Base-by-base conservation (phyloP, 1,139 yeast genomes). In the Geotrichum carabidarum region DNA sequence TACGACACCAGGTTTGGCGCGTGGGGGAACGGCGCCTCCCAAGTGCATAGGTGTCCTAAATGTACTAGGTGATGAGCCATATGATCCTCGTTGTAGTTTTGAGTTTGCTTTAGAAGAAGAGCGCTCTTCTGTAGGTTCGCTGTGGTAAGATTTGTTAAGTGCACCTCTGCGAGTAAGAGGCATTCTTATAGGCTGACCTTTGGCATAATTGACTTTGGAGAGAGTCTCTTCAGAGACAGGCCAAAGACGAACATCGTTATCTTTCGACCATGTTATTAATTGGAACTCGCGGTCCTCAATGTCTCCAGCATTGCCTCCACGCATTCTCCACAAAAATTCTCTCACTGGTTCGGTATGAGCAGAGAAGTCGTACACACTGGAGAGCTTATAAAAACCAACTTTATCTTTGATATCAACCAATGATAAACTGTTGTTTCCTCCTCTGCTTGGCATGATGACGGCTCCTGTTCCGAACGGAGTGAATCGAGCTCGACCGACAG, bases 401-500 rank as follows among this genome's bases (percentile, higher is more conserved):
- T 73, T 70, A 5, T 60, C 64, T 44, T 69, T 64, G 34, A 70
- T 68, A 17, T 83, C 82, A 17, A 84, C 79, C 34, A 91, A 71
- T 65, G 83, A 86, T 1, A 90, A 77, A 0, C 90, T 77, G 68
- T 93, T 83, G 22, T 79, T 77, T 2, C 98, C 98, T 0, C 95
- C 97, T 53, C 95, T 73, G 54, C 86, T 74, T 0, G 99, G 99
- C 89, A 90, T 86, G 4, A 93, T 80, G 11, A 94, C 88, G 66
- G 93, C 86, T n/a, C 93, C 96, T 27, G 78, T 74, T 0, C 98
- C 98, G 74, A 90, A 89, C 0, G 99, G 99, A 34, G 91, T 73
- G 56, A 84, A 83, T 48, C 98, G 74, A 0, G 98, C 95, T 60
- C 96, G 76, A 71, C 95, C 83, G 1, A 93, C 87, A 0, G 98